phyloP scores from a whole-genome alignment of 2,329 filamentous ascomycete species.

The Lasiodiplodia theobromae region DNA sequence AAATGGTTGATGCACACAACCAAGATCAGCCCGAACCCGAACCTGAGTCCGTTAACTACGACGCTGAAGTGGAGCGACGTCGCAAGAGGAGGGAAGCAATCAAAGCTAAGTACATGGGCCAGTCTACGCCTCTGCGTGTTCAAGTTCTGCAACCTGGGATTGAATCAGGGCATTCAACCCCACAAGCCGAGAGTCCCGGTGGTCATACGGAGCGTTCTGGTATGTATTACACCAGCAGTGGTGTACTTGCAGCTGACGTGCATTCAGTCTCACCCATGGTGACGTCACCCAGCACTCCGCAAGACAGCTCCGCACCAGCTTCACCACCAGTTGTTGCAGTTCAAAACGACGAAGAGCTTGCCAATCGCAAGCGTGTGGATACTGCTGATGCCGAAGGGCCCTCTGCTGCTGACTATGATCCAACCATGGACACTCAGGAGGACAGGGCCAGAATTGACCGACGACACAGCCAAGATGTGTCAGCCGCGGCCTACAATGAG shows the following conservation, averaged over 20 bases:
- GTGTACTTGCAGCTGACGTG: not conserved
- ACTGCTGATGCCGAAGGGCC: conserved; percentile 69
- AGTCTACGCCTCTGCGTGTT: conserved; percentile 75
- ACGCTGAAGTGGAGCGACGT: conserved; percentile 82
- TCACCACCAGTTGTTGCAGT: conserved; percentile 50
- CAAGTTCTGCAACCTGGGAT: conserved; percentile 73
- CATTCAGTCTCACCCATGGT: conserved; percentile 39
- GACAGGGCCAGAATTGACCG: conserved; percentile 75
- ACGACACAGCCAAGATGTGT: conserved; percentile 42
- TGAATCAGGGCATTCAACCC: conserved; percentile 64
- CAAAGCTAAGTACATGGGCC: conserved; percentile 77
- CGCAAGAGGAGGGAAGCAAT: conserved; percentile 85
- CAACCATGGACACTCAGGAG: conserved; percentile 85
- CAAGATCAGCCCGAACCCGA: conserved; percentile 54
- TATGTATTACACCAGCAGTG: conserved; percentile 44
- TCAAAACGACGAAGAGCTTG: conserved; percentile 50
- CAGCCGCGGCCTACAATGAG: conserved; percentile 30
- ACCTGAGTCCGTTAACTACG: conserved; percentile 68
- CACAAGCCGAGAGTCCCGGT: conserved; percentile 53
- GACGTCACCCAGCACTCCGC: conserved; percentile 47
- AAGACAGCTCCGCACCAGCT: conserved; percentile 46
- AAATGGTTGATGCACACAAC: conserved; percentile 46
- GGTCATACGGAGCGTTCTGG: conserved; percentile 43
- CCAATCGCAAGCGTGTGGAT: conserved; percentile 41
- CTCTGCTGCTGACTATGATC: conserved; percentile 93